These are phyloP conservation scores for Penicillium palitans DNA, from an alignment of 2,329 filamentous ascomycete species.

Conservation along the genomic window DNA sequence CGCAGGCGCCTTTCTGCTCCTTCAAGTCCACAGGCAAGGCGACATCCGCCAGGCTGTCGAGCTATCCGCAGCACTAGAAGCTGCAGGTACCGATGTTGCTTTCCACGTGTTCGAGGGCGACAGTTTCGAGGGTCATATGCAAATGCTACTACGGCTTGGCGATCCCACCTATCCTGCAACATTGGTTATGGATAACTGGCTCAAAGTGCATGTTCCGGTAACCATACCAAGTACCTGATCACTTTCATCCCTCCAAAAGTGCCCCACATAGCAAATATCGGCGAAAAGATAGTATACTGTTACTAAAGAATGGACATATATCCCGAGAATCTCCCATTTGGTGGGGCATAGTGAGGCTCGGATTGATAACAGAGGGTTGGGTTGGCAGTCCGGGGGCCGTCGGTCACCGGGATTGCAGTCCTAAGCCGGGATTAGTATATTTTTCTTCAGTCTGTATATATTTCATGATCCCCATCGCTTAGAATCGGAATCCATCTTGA, in stretches of 20 bases:
- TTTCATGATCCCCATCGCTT: neutral
- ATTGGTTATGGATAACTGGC: conserved; percentile 5
- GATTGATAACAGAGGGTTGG: neutral
- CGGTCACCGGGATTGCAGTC: neutral
- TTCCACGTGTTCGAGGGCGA: neutral
- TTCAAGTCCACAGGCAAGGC: neutral
- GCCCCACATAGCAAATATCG: neutral
- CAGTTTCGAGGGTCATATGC: neutral
- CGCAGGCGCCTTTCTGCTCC: conserved; percentile 5
- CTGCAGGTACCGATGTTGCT: neutral
- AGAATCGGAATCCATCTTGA: neutral
- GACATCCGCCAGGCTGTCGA: conserved; percentile 8
- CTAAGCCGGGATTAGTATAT: neutral
- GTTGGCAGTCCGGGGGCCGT: neutral
- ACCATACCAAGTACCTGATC: neutral
- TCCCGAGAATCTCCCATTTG: neutral
- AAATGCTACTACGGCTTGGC: conserved; percentile 1
- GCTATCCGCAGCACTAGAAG: neutral
- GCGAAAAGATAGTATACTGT: neutral
- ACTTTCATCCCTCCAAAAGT: neutral
- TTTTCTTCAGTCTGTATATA: neutral
- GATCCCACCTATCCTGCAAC: conserved; percentile 3
- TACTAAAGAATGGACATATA: neutral
- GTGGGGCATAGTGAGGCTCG: neutral
- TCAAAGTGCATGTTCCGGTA: neutral